A percentile compares a stretch with the other conserved stretches of the same genome.
phyloP scores from a whole-genome alignment of 1,139 yeast genomes.

The Diutina scorzettiae region DNA sequence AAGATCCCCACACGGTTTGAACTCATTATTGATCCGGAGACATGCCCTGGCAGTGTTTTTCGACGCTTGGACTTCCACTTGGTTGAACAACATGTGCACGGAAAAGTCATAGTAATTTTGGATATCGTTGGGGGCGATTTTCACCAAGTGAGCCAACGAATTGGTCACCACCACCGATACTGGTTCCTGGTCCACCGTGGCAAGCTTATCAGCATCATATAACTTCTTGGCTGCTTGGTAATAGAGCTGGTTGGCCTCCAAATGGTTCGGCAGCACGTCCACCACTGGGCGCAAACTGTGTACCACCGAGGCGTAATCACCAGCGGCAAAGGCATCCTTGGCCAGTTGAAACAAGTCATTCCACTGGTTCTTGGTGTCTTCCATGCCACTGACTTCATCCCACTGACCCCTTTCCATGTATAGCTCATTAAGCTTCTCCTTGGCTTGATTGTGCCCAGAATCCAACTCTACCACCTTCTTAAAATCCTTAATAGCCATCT shows the following conservation, averaged over 20 bases:
- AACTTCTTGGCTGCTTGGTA: not conserved
- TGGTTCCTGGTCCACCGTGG: not conserved
- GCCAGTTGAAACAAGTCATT: not conserved
- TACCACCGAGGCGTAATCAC: not conserved
- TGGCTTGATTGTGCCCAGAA: conserved; percentile 30
- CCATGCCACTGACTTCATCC: conserved; percentile 12
- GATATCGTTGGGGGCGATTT: conserved; percentile 21
- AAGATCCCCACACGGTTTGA: conserved; percentile 36
- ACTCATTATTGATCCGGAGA: conserved; percentile 59
- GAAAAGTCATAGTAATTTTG: conserved; percentile 22
- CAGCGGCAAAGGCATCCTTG: not conserved
- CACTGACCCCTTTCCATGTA: conserved; percentile 35
- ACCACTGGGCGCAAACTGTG: not conserved
- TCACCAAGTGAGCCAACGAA: conserved; percentile 18
- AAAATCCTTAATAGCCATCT: conserved; percentile 36
- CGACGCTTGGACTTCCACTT: conserved; percentile 39
- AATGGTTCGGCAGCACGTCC: not conserved
- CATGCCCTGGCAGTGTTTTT: conserved; percentile 44
- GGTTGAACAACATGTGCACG: conserved; percentile 35
- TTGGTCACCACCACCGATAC: conserved; percentile 11
- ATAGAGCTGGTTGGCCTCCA: not conserved
- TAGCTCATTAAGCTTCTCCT: conserved; percentile 28
- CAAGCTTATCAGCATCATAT: not conserved
- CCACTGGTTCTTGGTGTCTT: conserved; percentile 8
- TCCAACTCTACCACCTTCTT: conserved; percentile 28